phyloP scores from a whole-genome alignment of 2,329 filamentous ascomycete species.

The Purpureocillium takamizusanense region DNA sequence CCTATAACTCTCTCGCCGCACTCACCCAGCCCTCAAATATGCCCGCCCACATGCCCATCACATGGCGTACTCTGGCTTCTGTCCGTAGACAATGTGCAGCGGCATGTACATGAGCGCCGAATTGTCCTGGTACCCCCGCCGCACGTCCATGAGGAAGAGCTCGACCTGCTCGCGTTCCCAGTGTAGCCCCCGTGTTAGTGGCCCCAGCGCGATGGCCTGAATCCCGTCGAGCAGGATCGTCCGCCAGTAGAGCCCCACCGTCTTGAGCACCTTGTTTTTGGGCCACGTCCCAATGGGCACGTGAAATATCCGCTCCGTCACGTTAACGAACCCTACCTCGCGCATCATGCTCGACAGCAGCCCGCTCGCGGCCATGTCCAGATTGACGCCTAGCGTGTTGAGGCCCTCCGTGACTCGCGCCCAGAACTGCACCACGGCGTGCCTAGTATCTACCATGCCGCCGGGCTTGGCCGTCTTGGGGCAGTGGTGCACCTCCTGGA shows the following conservation, averaged over 20 bases:
- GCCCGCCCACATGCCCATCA: too few relatives aligned
- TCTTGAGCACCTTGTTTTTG: slow-evolving; percentile 39
- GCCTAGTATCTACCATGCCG: slow-evolving; percentile 24
- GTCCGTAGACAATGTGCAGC: slow-evolving; percentile 43
- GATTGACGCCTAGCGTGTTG: slow-evolving; percentile 33
- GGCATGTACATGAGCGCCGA: slow-evolving; percentile 43
- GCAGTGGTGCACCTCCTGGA: slow-evolving; percentile 44
- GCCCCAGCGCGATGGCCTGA: slow-evolving; percentile 41
- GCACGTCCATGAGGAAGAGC: slow-evolving; percentile 36
- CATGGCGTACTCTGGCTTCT: slow-evolving; percentile 29
- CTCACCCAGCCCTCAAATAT: too few relatives aligned
- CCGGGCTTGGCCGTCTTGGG: slow-evolving; percentile 33
- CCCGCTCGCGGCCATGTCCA: slow-evolving; percentile 31
- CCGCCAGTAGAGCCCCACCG: slow-evolving; percentile 42
- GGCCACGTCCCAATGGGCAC: slow-evolving; percentile 47
- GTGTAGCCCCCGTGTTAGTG: slow-evolving; percentile 38
- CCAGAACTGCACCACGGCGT: slow-evolving; percentile 39
- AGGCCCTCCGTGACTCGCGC: slow-evolving; percentile 34
- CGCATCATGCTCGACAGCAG: slow-evolving; percentile 35
- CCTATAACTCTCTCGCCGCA: too few relatives aligned
- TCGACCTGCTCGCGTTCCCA: slow-evolving; percentile 41
- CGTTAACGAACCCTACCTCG: slow-evolving; percentile 42
- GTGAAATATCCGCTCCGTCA: slow-evolving; percentile 39
- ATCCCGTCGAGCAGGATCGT: slow-evolving; percentile 40
- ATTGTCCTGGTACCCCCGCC: slow-evolving; percentile 38